Conservation (phyloP, 2,329 filamentous ascomycete genomes). For the Aspergillus melleus region DNA sequence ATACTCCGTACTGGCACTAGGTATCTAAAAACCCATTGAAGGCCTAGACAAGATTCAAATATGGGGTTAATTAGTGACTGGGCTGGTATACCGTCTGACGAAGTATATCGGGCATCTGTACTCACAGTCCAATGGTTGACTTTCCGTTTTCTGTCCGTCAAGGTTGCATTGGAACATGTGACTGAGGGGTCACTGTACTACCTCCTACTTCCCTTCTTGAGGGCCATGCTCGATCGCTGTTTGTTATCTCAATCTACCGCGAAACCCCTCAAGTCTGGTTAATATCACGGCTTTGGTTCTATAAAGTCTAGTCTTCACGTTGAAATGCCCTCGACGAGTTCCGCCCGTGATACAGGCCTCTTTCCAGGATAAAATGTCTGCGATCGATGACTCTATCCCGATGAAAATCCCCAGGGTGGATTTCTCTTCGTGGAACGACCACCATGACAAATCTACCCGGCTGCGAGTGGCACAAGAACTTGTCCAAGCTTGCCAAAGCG, state of each 20-base stretch:
- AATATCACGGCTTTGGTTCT: neutral
- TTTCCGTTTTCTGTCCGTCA: neutral
- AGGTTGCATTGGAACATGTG: neutral
- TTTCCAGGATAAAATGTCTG: neutral
- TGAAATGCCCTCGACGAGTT: neutral
- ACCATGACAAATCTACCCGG: slow-evolving; percentile 27
- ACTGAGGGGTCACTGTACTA: neutral
- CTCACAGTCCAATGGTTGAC: neutral
- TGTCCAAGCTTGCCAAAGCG: slow-evolving; percentile 42
- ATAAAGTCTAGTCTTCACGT: neutral
- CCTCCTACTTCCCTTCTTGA: neutral
- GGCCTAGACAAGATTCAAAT: neutral
- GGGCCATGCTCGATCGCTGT: neutral
- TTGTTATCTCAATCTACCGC: neutral
- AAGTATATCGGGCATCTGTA: neutral
- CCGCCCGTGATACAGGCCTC: neutral
- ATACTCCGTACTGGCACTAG: neutral
- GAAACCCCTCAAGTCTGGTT: too few species aligned
- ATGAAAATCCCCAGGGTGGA: slow-evolving; percentile 42
- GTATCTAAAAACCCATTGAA: neutral
- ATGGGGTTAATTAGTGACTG: neutral
- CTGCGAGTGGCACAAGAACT: slow-evolving; percentile 40
- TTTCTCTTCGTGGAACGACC: slow-evolving; percentile 37
- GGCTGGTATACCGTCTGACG: neutral
- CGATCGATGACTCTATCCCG: neutral